Evolutionary conservation across 129 eudicot species (phyloP), one percentile per base, ranked within the genome.

Genomic region (Arctium lappa): DNA sequence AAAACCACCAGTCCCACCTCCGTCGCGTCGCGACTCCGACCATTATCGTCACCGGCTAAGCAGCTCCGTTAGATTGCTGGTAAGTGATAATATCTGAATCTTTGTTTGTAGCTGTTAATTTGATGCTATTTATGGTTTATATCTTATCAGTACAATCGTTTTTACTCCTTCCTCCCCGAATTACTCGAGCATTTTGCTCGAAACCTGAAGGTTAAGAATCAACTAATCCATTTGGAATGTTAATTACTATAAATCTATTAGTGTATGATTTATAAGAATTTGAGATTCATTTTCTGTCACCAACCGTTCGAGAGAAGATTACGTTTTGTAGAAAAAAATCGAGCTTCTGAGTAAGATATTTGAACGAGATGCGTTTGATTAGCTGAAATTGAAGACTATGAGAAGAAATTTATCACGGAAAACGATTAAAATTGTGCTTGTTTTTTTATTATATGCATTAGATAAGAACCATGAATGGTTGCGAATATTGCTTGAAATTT

Each of bases 1-100:
- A 73, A 72, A 38, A 73, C 84, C 84, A 72, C 79, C 84, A 50
- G 68, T 80, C 83, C 72, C 60, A 73, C 65, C 65, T 66, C 77
- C 69, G 77, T n/a, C 50, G 48, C 69, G 36, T 69, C 69, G 29
- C 53, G 30, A 34, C 83, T 71, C 83, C 69, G 83, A 36, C 63
- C 66, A 72, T 34, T 50, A 72, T 50, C 56, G 63, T 36, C 44
- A 38, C 79, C 68, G 68, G 42, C 66, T 29, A 18, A 69, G 27
- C 18, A 48, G 83, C 71, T 80, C 42, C 74, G 13, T 81, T 16
- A 0, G 66, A 37, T 81, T 81, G 32, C 66, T 63, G 11, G 30
- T 36, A 22, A 39, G 8, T 56, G 84, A 73, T 73, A 60, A 36
- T 44, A n/a, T 11, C 6, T 13, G 62, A 80, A 72, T 74, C 48